A percentile compares a stretch with the other conserved stretches of the same genome.
Evolutionary conservation across 2,329 filamentous ascomycete species (phyloP).

Genomic region (Teratosphaeria nubilosa): DNA sequence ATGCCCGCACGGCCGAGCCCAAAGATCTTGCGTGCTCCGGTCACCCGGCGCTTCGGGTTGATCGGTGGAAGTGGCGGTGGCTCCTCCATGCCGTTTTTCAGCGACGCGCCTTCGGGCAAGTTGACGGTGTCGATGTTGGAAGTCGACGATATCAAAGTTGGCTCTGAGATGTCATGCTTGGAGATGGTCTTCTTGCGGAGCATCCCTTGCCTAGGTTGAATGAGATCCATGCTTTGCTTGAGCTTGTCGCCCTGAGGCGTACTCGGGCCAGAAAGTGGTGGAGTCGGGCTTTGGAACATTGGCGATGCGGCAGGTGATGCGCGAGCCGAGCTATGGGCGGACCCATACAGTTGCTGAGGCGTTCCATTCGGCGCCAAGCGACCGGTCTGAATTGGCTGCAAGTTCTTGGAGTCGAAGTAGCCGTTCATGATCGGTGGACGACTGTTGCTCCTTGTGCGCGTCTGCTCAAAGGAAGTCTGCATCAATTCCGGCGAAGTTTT

Average conservation of each 20-base stretch:
- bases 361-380: slow-evolving; percentile 6
- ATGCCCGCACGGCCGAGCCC: slow-evolving; percentile 10
- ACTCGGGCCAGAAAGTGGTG: slow-evolving; percentile 39
- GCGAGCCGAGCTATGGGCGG: slow-evolving; percentile 7
- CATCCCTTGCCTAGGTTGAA: slow-evolving; percentile 34
- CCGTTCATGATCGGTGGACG: slow-evolving; percentile 8
- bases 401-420: slow-evolving; percentile 19
- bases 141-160: slow-evolving; percentile 44
- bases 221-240: slow-evolving; percentile 20
- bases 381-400: background rate
- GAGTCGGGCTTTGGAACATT: slow-evolving; percentile 36
- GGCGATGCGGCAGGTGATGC: slow-evolving; percentile 5
- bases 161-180: slow-evolving; percentile 54
- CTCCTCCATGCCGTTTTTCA: slow-evolving; percentile 41
- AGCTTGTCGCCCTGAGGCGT: slow-evolving; percentile 28
- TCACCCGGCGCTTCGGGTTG: slow-evolving; percentile 48
- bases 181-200: slow-evolving; percentile 48
- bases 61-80: slow-evolving; percentile 47
- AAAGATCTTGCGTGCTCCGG: slow-evolving; percentile 20
- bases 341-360: slow-evolving; percentile 11
- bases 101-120: slow-evolving; percentile 45
- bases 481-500: slow-evolving; percentile 14
- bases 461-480: slow-evolving; percentile 5
- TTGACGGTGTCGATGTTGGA: slow-evolving; percentile 50
- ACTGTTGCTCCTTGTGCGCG: slow-evolving; percentile 13